Evolutionary conservation across 371 early-diverging fungal genomes (phyloP).

Genomic region (Gilbertella persicaria): DNA sequence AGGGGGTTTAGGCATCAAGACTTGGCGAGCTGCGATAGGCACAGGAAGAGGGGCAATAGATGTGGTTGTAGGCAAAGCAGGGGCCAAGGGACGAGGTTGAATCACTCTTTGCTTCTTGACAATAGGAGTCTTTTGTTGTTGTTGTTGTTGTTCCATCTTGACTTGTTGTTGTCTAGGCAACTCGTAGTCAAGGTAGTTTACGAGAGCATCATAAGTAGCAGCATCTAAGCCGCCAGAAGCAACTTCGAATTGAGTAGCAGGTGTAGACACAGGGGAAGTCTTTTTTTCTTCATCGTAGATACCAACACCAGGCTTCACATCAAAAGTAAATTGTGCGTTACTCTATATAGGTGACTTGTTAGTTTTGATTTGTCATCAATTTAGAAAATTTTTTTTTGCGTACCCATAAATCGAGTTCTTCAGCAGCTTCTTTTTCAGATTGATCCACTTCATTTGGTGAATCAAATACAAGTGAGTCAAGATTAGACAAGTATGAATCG

Average conservation of each 20-base stretch:
- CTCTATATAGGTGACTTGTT: slow-evolving; percentile 32
- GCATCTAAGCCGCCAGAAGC: slow-evolving; percentile 30
- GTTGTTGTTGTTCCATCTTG: slow-evolving; percentile 5
- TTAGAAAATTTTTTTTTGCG: slow-evolving; percentile 3
- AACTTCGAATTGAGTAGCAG: slow-evolving; percentile 17
- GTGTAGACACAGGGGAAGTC: slow-evolving; percentile 1
- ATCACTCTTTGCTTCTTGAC: slow-evolving; percentile 13
- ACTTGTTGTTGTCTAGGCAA: slow-evolving; percentile 41
- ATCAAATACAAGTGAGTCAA: slow-evolving; percentile 44
- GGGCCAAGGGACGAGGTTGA: slow-evolving; percentile 33
- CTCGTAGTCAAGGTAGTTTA: slow-evolving; percentile 49
- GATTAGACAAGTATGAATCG: slow-evolving; percentile 25
- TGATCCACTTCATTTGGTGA: slow-evolving; percentile 22
- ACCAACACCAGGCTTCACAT: slow-evolving; percentile 59
- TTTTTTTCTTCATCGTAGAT: slow-evolving; percentile 50
- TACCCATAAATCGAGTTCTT: slow-evolving; percentile 57
- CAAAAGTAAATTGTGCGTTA: slow-evolving; percentile 69
- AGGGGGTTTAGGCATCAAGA: slow-evolving; percentile 38
- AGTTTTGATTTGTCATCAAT: not conserved
- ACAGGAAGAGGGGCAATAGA: slow-evolving; percentile 3
- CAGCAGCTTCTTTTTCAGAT: slow-evolving; percentile 45
- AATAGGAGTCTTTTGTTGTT: not conserved
- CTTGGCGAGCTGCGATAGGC: slow-evolving; percentile 17
- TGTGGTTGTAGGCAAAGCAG: slow-evolving; percentile 12
- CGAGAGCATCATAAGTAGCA: slow-evolving; percentile 43